phyloP scores from a whole-genome alignment of 208 protist genomes.

The Acanthamoeba castellanii region DNA sequence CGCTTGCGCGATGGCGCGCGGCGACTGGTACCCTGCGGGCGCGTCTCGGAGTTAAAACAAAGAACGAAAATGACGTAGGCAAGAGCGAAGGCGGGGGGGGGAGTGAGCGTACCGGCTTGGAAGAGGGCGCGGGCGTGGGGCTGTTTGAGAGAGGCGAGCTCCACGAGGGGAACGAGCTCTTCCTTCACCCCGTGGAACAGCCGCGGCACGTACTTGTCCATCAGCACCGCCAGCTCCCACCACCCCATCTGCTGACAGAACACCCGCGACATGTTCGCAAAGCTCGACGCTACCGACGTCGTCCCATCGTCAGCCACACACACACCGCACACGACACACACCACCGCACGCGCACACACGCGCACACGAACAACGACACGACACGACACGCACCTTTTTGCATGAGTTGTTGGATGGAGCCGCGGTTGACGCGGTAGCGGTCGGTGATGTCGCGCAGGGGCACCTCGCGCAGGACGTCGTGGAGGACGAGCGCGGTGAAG shows the following conservation, averaged over 20 bases:
- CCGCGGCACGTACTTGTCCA: constrained; percentile 7
- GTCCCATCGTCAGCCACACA: neutral
- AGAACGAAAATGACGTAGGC: neutral
- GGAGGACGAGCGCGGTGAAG: constrained; percentile 22
- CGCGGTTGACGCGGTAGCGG: neutral
- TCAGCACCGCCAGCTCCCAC: constrained; percentile 9
- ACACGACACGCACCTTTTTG: neutral
- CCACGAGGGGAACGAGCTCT: constrained; percentile 46
- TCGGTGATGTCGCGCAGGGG: neutral
- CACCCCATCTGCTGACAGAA: constrained; percentile 34
- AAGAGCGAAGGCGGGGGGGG: too few species aligned
- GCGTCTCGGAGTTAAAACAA: neutral
- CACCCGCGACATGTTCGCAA: constrained; percentile 13
- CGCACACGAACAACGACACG: neutral
- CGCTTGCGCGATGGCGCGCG: neutral
- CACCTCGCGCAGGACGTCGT: constrained; percentile 8
- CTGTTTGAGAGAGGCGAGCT: neutral
- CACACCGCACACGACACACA: neutral
- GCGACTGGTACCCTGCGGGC: neutral
- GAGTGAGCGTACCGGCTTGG: neutral
- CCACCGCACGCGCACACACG: neutral
- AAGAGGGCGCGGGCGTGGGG: constrained; percentile 8
- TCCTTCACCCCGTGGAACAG: constrained; percentile 34
- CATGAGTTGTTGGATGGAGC: constrained; percentile 28
- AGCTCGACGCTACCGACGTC: neutral